These are phyloP conservation scores for Ogataea kodamae DNA, from an alignment of 805 yeast genomes.

Conservation along the genomic window DNA sequence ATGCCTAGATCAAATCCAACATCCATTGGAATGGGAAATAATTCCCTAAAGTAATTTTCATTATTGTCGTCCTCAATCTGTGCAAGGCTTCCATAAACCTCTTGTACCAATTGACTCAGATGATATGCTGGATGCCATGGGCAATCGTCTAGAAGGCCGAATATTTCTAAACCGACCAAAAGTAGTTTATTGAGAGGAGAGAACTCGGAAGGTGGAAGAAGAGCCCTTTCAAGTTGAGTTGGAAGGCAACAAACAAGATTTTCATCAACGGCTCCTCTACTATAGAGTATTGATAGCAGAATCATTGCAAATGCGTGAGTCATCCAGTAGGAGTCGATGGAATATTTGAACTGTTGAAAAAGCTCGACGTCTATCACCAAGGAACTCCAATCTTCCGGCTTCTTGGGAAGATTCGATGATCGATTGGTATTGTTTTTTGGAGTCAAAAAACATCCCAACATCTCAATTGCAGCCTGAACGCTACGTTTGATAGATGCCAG, in stretches of 20 bases:
- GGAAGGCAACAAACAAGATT: slow-evolving; percentile 15
- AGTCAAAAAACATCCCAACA: slow-evolving; percentile 16
- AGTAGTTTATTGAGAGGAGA: slow-evolving; percentile 19
- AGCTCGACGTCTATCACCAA: slow-evolving; percentile 3
- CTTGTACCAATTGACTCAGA: slow-evolving; percentile 10
- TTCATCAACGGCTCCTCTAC: slow-evolving; percentile 20
- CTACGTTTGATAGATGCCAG: slow-evolving; percentile 15
- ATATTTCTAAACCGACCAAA: slow-evolving; percentile 13
- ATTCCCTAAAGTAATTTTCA: slow-evolving; percentile 14
- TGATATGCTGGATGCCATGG: slow-evolving; percentile 20
- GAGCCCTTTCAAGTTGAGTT: slow-evolving; percentile 10
- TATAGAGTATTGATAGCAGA: slow-evolving; percentile 15
- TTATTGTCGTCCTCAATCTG: slow-evolving; percentile 13
- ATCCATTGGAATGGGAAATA: slow-evolving; percentile 16
- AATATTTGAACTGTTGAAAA: slow-evolving; percentile 9
- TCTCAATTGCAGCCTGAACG: slow-evolving; percentile 18
- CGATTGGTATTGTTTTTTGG: slow-evolving; percentile 8
- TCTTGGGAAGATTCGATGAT: slow-evolving; percentile 12
- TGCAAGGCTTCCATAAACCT: slow-evolving; percentile 13
- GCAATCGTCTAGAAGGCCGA: slow-evolving; percentile 8
- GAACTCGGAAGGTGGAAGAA: slow-evolving; percentile 12
- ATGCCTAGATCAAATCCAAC: slow-evolving; percentile 12
- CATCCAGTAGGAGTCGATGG: slow-evolving; percentile 22
- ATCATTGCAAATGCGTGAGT: slow-evolving; percentile 20
- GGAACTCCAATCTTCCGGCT: slow-evolving; percentile 12